These are phyloP conservation scores for Sclerotinia trifoliorum DNA, from an alignment of 2,329 filamentous ascomycete species.

Conservation along the genomic window DNA sequence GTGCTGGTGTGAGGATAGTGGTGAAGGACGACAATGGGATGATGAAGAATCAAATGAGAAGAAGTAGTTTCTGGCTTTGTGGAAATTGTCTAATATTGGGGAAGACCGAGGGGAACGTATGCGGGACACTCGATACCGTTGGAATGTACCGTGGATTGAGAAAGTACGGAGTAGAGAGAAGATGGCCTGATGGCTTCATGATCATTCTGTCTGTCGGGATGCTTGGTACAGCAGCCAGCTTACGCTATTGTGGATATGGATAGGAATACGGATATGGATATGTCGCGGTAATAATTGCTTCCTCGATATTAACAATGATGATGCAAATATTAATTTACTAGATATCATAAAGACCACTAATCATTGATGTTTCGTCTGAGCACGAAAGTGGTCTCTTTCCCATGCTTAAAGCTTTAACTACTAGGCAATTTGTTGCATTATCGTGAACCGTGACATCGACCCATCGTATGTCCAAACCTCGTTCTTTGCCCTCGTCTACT, in stretches of 20 bases:
- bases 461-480: background rate
- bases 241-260: background rate
- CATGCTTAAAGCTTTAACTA: constrained; percentile 1
- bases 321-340: background rate
- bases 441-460: constrained; percentile 4
- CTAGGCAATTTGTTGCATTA: background rate
- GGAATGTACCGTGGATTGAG: background rate
- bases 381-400: background rate
- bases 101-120: background rate
- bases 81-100: constrained; percentile 6
- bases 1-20: background rate
- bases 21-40: background rate
- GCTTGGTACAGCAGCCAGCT: background rate
- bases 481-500: background rate
- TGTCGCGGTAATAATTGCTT: background rate
- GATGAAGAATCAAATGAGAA: background rate
- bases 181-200: background rate
- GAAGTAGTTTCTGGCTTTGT: background rate
- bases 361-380: background rate
- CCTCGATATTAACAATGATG: constrained; percentile 3
- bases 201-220: background rate
- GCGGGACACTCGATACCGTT: background rate
- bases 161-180: background rate
- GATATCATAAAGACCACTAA: background rate
- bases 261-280: background rate